These are phyloP conservation scores for Eimeria acervulina DNA, from an alignment of 169 alveolate species.

Conservation along the genomic window DNA sequence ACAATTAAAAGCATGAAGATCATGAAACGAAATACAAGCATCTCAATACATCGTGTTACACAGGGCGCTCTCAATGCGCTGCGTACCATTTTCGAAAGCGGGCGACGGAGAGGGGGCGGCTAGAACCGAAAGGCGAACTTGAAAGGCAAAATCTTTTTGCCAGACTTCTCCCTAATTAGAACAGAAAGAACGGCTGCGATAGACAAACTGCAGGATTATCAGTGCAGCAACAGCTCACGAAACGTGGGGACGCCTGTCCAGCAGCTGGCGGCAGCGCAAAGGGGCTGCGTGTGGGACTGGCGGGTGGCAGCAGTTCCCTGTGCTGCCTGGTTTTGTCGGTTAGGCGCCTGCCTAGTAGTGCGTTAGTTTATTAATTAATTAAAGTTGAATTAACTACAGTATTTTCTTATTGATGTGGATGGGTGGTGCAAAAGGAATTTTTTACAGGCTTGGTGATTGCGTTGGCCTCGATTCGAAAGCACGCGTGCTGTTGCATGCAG, in stretches of 20 bases:
- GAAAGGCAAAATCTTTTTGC: constrained; percentile 30
- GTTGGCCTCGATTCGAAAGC: background rate
- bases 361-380: background rate
- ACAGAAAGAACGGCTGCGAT: background rate
- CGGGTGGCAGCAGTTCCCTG: constrained; percentile 1
- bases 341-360: background rate
- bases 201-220: constrained; percentile 17
- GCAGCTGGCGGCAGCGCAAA: constrained; percentile 74
- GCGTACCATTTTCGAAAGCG: constrained; percentile 76
- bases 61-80: constrained; percentile 12
- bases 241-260: constrained; percentile 76
- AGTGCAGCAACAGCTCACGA: constrained; percentile 42
- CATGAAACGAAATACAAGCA: background rate
- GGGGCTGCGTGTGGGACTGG: constrained; percentile 65
- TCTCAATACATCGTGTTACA: background rate
- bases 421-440: background rate
- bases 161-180: constrained; percentile 50
- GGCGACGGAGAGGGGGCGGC: constrained; percentile 69
- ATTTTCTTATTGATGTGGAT: background rate
- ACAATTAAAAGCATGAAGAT: background rate
- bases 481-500: background rate
- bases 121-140: constrained; percentile 28
- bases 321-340: background rate
- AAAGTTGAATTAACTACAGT: background rate
- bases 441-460: background rate